A percentile compares a stretch with the other conserved stretches of the same genome.
Evolutionary conservation across 177 flowering plant species (phyloP).

Genomic region (Telopea speciosissima): DNA sequence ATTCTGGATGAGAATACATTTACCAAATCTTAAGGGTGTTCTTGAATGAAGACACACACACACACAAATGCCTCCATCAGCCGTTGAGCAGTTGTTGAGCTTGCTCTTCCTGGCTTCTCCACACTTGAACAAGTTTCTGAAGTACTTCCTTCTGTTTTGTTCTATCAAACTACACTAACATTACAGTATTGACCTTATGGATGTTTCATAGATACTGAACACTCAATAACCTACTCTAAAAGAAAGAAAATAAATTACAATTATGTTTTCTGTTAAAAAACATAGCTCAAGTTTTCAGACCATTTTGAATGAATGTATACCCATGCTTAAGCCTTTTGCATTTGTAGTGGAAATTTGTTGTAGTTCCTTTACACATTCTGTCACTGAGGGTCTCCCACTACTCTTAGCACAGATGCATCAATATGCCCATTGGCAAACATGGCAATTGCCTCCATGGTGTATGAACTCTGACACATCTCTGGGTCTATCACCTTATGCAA

Average conservation of each 20-base stretch:
- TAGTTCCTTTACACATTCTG: constrained; percentile 60
- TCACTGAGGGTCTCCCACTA: constrained; percentile 60
- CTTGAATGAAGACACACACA: too few relatives aligned
- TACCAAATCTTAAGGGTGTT: too few relatives aligned
- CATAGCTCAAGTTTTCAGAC: constrained; percentile 14
- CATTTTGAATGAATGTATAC: constrained; percentile 44
- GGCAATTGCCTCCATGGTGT: constrained; percentile 55
- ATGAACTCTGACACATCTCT: constrained; percentile 46
- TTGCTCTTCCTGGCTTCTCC: too few relatives aligned
- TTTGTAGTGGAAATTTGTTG: constrained; percentile 46
- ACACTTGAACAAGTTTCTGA: too few relatives aligned
- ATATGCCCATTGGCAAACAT: constrained; percentile 72
- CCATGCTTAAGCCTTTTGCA: constrained; percentile 50
- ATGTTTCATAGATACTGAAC: too few relatives aligned
- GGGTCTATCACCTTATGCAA: constrained; percentile 59
- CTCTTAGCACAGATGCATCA: constrained; percentile 59
- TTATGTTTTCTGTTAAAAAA: constrained; percentile 6
- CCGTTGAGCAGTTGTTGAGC: too few relatives aligned
- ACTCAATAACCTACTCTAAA: background rate
- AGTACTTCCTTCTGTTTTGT: too few relatives aligned
- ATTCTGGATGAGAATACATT: too few relatives aligned
- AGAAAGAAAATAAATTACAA: background rate
- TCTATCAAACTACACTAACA: too few relatives aligned
- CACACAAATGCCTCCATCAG: too few relatives aligned
- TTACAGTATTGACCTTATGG: too few relatives aligned